Base-by-base conservation (phyloP, 345 rosid genomes). In the Citrus cavaleriei region DNA sequence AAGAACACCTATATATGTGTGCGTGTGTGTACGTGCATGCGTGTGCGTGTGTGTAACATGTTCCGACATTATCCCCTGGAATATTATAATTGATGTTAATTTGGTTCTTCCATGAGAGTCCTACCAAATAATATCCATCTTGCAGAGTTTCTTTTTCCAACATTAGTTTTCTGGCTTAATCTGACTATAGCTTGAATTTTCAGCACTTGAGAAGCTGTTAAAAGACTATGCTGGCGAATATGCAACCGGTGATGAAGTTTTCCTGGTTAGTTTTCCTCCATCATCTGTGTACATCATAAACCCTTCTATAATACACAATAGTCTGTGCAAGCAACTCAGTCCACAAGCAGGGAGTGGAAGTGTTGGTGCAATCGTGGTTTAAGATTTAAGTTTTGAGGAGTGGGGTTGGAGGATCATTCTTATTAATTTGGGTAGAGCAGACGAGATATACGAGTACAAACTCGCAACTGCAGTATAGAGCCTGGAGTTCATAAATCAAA, bases 121-220 rank as follows among this genome's bases (percentile, higher is more conserved):
- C 64, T 75, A 32, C 22, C 46, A 65, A 73, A 73, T 37, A 79
- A 79, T 21, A 18, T 38, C 27, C 54, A 25, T 64, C 19, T 28
- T 49, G 18, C 16, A 25, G 65, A 61, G 14, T 32, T 58, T 62
- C 27, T 38, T 27, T 24, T 68, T 73, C 57, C 21, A 38, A 4
- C 10, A 37, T 65, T 40, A 30, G 7, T 72, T 72, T 69, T 25
- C 19, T 34, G 51, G 13, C 35, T 51, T 57, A 21, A 55, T 51
- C 63, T 84, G 66, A 75, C 74, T 30, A 28, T 14, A 30, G 16
- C 25, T 38, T 63, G 13, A 38, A 25, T 77, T 82, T 79, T 83
- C 87, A 95, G 97, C 94, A 18, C 91, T 93, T 18, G 95, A 95
- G 89, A 84, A 85, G 85, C 87, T 93, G 51, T 83, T 95, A 65